Evolutionary conservation across 2,329 filamentous ascomycete species (phyloP).

Genomic region (Ophiostoma perfectum): DNA sequence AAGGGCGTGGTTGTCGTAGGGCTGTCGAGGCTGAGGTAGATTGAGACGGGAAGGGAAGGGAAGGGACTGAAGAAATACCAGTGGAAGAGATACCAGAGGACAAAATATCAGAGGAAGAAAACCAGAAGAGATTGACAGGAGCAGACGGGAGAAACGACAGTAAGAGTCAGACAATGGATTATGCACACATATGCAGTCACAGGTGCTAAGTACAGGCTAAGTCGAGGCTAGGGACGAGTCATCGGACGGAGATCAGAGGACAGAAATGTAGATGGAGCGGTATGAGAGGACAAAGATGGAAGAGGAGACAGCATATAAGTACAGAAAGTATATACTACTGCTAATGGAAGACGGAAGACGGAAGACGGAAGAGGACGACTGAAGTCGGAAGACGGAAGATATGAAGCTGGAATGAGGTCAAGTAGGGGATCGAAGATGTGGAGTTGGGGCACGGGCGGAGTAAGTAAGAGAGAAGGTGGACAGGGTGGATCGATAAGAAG

Average conservation of each 20-base stretch:
- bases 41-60: not conserved
- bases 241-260: not conserved
- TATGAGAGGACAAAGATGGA: too few relatives aligned
- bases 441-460: not conserved
- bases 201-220: constrained; percentile 1
- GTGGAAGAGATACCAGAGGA: too few relatives aligned
- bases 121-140: not conserved
- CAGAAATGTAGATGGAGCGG: not conserved
- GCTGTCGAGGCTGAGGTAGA: not conserved
- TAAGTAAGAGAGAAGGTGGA: not conserved
- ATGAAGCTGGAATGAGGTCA: too few relatives aligned
- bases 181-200: constrained; percentile 1
- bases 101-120: not conserved
- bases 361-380: not conserved
- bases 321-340: too few relatives aligned
- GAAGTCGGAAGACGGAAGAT: not conserved
- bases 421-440: not conserved
- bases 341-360: not conserved
- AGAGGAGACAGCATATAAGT: too few relatives aligned
- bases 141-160: not conserved
- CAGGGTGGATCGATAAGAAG: not conserved
- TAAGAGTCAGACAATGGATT: not conserved
- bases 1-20: constrained; percentile 1
- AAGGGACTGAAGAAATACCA: not conserved
- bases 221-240: not conserved